Evolutionary conservation across 2,329 filamentous ascomycete species (phyloP), one percentile per base, ranked within the genome.

Genomic region (Aureobasidium mangrovei): DNA sequence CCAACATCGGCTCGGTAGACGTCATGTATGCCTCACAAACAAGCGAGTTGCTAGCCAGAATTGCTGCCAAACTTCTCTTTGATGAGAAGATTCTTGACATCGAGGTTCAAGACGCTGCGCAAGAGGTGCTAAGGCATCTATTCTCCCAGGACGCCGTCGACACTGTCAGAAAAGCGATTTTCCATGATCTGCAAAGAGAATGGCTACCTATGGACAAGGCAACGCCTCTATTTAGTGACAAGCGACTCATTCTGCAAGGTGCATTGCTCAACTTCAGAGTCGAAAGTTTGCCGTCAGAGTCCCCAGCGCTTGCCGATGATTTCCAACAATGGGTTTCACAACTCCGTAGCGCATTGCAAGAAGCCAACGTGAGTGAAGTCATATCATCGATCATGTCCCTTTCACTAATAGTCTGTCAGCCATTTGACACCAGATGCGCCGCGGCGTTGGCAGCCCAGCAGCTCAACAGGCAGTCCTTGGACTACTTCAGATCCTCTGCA

Each of bases 351-450:
- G 61, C 64, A 10, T 39, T 64, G 26, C 42, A 57, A 28, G 64
- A 60, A 9, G 33, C 57, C 7, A 18, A 55, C 9, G 57, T 56
- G 49, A 32, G 57, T 44, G 3, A 10, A 4, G 29, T 8, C 24
- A 7, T 9, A 26, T 10, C 4, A 31, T 3, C 3, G 24, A 18
- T 9, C n/a, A n/a, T 36, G 7, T 10, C n/a, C 27, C 7, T 7
- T 9, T 4, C 24, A 5, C 56, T 56, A 27, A 58, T 28, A 27
- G 2, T 12, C 9, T 4, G 18, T 4, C 4, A 63, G 62, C 45
- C 54, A 61, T 38, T 54, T 10, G 59, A 64, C 44, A 61, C 62
- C 5, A 59, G 63, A 7, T 60, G 65, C 40, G 65, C 67, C 3
- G 64, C 61, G 7, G 64, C 60, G 2, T 40, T 58, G 7, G 61